phyloP scores from a whole-genome alignment of 306 rosid species.

The Boehmeria nivea region DNA sequence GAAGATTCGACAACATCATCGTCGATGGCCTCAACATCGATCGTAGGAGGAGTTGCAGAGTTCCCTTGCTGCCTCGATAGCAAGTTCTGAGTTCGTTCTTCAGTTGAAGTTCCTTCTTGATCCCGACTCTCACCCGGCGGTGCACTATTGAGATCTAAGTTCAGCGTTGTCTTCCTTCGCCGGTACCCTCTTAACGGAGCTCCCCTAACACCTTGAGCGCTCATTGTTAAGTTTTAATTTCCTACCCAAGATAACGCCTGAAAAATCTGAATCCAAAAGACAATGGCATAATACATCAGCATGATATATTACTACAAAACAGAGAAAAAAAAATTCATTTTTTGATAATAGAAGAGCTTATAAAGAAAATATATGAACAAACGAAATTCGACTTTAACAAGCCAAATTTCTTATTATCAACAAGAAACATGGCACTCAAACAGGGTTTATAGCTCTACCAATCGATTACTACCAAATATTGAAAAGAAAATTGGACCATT shows the following conservation, averaged over 20 bases:
- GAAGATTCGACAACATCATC: constrained; percentile 77
- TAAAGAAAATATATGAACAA: not conserved
- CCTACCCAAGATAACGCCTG: constrained; percentile 2
- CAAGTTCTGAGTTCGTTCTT: constrained; percentile 14
- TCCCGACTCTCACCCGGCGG: constrained; percentile 43
- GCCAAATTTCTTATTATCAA: not conserved
- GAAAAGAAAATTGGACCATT: too few species aligned
- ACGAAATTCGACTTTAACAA: not conserved
- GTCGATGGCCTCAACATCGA: constrained; percentile 85
- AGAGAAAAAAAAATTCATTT: not conserved
- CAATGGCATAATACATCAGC: too few species aligned
- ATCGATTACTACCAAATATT: too few species aligned
- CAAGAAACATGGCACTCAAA: not conserved
- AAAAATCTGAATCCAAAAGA: not conserved
- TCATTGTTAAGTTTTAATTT: constrained; percentile 25
- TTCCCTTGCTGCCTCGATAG: constrained; percentile 24
- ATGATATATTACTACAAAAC: too few species aligned
- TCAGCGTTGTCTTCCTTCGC: constrained; percentile 32
- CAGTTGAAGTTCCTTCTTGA: constrained; percentile 39
- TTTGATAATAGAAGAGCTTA: not conserved
- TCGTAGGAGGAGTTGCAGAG: constrained; percentile 29
- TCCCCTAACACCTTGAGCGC: constrained; percentile 27
- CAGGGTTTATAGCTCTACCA: not conserved
- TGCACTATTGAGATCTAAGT: constrained; percentile 41
- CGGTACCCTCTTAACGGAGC: constrained; percentile 26